Evolutionary conservation across 257 asterid genomes (phyloP).

Genomic region (Fraxinus pennsylvanica): DNA sequence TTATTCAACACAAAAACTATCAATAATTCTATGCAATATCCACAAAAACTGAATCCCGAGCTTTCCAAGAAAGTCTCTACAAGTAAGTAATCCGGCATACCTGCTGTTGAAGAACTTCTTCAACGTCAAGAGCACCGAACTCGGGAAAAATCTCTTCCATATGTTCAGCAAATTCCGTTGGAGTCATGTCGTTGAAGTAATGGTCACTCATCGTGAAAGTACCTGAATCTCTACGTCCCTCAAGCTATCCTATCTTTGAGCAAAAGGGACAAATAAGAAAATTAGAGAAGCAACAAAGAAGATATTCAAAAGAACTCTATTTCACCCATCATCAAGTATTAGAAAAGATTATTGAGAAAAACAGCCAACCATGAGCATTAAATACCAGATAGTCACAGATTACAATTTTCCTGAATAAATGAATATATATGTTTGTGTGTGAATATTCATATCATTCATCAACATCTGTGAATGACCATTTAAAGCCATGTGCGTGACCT

Average conservation of each 20-base stretch:
- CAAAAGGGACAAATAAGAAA: background rate
- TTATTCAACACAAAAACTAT: constrained; percentile 10
- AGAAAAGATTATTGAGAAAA: background rate
- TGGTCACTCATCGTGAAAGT: constrained; percentile 45
- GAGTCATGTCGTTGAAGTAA: constrained; percentile 50
- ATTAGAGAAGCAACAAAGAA: background rate
- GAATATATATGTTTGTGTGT: too few relatives aligned
- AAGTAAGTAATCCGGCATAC: constrained; percentile 19
- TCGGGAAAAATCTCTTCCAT: constrained; percentile 72
- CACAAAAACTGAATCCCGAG: background rate
- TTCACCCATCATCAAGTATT: too few relatives aligned
- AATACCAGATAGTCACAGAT: constrained; percentile 9
- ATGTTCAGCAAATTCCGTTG: constrained; percentile 72
- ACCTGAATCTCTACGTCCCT: constrained; percentile 33
- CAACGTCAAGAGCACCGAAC: constrained; percentile 67
- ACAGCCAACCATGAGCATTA: background rate
- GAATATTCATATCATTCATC: too few relatives aligned
- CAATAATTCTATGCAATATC: background rate
- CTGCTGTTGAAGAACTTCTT: constrained; percentile 76
- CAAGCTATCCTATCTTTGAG: constrained; percentile 13
- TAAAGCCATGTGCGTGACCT: background rate
- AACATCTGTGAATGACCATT: background rate
- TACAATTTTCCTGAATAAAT: background rate
- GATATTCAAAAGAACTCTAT: background rate
- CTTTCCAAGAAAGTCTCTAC: background rate